phyloP scores from a whole-genome alignment of 2,329 filamentous ascomycete species.

The Xylariaceae sp. region DNA sequence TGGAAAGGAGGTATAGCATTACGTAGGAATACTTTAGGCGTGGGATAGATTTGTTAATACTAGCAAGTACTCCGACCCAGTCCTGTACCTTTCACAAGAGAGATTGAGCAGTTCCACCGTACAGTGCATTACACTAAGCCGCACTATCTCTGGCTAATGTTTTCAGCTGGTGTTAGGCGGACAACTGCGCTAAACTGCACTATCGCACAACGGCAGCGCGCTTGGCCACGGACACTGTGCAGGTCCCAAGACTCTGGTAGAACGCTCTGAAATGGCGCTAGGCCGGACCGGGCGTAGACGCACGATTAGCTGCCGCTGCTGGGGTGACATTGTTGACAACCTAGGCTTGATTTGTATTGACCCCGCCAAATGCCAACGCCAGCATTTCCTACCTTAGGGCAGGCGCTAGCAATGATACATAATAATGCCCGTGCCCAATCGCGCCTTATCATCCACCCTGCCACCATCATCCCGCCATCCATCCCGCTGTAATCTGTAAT shows the following conservation, averaged over 20 bases:
- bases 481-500: neutral
- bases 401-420: neutral
- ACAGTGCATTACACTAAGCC: neutral
- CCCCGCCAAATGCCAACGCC: slow-evolving; percentile 26
- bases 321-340: slow-evolving; percentile 32
- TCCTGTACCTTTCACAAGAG: neutral
- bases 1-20: no score
- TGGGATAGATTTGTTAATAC: neutral
- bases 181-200: neutral
- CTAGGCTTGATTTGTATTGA: slow-evolving; percentile 10
- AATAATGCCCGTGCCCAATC: slow-evolving; percentile 24
- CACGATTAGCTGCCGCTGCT: slow-evolving; percentile 25
- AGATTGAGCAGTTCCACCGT: neutral
- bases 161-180: neutral
- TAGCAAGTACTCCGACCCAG: neutral
- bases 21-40: no score
- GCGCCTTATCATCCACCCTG: slow-evolving; percentile 20
- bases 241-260: slow-evolving; percentile 2
- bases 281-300: neutral
- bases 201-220: neutral
- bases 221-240: slow-evolving; percentile 6
- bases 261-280: neutral
- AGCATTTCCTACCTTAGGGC: neutral
- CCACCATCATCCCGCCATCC: slow-evolving; percentile 2
- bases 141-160: neutral